Evolutionary conservation across 2,329 filamentous ascomycete species (phyloP).

Genomic region (Ceratocystis harringtonii): DNA sequence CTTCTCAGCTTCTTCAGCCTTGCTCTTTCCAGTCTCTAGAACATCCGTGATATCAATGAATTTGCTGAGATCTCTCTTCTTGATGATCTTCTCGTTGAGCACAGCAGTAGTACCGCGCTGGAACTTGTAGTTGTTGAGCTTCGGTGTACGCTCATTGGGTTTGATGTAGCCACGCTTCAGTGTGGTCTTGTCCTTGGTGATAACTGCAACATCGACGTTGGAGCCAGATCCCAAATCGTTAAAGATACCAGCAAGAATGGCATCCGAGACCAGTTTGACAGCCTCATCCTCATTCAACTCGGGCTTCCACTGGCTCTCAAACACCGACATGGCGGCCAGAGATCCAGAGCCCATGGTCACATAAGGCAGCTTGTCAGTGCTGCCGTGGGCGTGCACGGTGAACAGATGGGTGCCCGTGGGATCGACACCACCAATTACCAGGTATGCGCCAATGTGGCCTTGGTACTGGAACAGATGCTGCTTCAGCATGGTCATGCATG

Average conservation of each 20-base stretch:
- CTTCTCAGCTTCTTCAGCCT: constrained; percentile 42
- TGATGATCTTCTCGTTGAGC: constrained; percentile 91
- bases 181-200: constrained; percentile 88
- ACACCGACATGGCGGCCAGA: constrained; percentile 92
- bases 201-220: constrained; percentile 93
- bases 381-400: constrained; percentile 96
- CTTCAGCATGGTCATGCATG: constrained; percentile 98
- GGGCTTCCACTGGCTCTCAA: constrained; percentile 89
- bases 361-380: constrained; percentile 96
- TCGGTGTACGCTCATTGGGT: constrained; percentile 80
- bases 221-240: constrained; percentile 95
- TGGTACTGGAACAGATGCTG: constrained; percentile 98
- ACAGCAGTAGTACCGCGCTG: constrained; percentile 83
- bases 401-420: constrained; percentile 90
- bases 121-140: constrained; percentile 90
- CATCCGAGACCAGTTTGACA: constrained; percentile 67
- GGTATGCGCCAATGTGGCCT: constrained; percentile 92
- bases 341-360: constrained; percentile 98
- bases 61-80: constrained; percentile 81
- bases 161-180: constrained; percentile 84
- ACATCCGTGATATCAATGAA: constrained; percentile 87
- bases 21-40: constrained; percentile 41
- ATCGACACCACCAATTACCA: constrained; percentile 92
- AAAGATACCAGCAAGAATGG: constrained; percentile 93
- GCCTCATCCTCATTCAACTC: constrained; percentile 63